These are phyloP conservation scores for Haberlea rhodopensis DNA, from an alignment of 257 asterid species.

Conservation along the genomic window DNA sequence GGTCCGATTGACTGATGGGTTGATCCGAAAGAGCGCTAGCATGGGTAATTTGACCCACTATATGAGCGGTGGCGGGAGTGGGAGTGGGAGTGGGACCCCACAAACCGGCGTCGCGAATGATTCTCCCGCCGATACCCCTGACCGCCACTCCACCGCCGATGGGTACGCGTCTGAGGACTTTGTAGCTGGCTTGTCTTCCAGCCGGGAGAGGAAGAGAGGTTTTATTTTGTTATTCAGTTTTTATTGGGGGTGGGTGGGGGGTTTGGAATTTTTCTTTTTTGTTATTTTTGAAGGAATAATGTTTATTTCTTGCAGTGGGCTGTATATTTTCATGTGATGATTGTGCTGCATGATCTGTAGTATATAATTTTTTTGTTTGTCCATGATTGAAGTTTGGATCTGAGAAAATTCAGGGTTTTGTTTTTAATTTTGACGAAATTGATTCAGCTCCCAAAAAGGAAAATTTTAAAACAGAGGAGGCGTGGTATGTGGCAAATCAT, in stretches of 20 bases:
- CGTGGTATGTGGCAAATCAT: too few species aligned
- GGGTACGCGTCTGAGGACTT: conserved; percentile 97
- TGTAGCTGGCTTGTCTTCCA: conserved; percentile 80
- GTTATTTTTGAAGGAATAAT: background rate
- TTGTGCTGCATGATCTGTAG: background rate
- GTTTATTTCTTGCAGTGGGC: background rate
- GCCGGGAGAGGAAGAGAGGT: conserved; percentile 99
- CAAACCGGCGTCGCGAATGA: conserved; percentile 57
- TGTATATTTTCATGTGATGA: background rate
- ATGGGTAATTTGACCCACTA: conserved; percentile 98
- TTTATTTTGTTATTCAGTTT: background rate
- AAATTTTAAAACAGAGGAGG: too few species aligned
- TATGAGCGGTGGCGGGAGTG: conserved; percentile 42
- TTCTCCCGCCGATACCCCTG: conserved; percentile 84
- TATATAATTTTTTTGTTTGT: background rate
- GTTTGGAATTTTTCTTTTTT: background rate
- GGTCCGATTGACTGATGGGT: conserved; percentile 96
- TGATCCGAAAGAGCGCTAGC: conserved; percentile 96
- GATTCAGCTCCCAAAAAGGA: too few species aligned
- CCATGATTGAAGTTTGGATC: conserved; percentile 22
- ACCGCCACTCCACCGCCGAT: conserved; percentile 71
- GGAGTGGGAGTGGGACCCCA: conserved; percentile 55
- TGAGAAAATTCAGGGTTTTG: conserved; percentile 18
- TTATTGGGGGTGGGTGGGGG: too few species aligned
- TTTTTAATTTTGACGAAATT: background rate